A percentile compares a stretch with the other conserved stretches of the same genome.
phyloP scores from a whole-genome alignment of 2,329 filamentous ascomycete genomes.

The Rhynchosporium graminicola region DNA sequence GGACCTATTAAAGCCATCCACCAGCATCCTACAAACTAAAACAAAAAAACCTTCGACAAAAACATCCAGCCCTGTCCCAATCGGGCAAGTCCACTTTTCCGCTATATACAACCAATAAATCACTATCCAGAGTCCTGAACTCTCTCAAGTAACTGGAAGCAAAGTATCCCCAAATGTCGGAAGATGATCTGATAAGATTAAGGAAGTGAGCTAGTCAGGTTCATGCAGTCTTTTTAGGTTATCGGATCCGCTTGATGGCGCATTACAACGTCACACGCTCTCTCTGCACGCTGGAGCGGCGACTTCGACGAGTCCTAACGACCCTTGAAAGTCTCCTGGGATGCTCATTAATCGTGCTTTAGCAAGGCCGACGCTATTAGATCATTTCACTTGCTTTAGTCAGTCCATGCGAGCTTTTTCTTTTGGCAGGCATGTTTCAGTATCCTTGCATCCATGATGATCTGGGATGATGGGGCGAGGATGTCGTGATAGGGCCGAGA shows the following conservation, averaged over 20 bases:
- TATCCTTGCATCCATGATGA: no score
- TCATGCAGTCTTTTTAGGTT: conserved; percentile 12
- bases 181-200: conserved; percentile 24
- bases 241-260: conserved; percentile 19
- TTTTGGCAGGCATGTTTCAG: no score
- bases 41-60: not conserved
- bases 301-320: not conserved
- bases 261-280: not conserved
- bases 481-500: not conserved
- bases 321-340: not conserved
- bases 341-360: not conserved
- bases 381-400: conserved; percentile 5
- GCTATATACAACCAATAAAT: not conserved
- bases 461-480: not conserved
- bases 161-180: conserved; percentile 4
- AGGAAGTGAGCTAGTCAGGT: not conserved
- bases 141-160: not conserved
- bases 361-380: conserved; percentile 14
- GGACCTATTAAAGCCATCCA: not conserved
- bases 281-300: not conserved
- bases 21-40: no score
- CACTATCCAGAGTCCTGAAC: conserved; percentile 1
- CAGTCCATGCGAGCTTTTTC: not conserved
- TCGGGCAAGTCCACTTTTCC: not conserved
- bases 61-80: not conserved